Evolutionary conservation across 2,329 filamentous ascomycete species (phyloP).

Genomic region (Colletotrichum phormii): DNA sequence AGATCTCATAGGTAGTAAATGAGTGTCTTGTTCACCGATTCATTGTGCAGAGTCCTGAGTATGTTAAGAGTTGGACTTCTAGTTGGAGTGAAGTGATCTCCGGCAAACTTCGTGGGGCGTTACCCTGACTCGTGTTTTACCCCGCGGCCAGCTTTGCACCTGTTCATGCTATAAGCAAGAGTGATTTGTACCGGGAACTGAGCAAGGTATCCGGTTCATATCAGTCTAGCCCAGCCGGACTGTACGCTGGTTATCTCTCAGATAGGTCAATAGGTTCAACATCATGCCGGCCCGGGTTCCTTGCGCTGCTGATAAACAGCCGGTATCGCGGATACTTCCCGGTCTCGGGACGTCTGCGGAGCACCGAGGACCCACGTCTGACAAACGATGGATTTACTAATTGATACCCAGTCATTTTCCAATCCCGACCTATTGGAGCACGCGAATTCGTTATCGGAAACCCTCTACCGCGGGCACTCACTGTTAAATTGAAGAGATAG

Average conservation of each 20-base stretch:
- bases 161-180: neutral
- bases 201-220: neutral
- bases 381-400: neutral
- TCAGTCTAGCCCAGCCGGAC: neutral
- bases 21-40: no score
- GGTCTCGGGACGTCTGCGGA: slow-evolving; percentile 7
- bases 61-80: no score
- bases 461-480: neutral
- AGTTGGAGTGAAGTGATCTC: no score
- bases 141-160: neutral
- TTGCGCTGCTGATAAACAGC: neutral
- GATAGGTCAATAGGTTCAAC: neutral
- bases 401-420: neutral
- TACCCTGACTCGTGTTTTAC: no score
- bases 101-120: no score
- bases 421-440: neutral
- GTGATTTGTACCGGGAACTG: neutral
- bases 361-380: neutral
- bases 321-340: slow-evolving; percentile 1
- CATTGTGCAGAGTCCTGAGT: no score
- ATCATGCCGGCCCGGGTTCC: neutral
- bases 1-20: neutral
- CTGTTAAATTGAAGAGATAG: neutral
- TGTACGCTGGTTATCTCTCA: neutral
- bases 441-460: neutral